Base-by-base conservation (phyloP, 164 flowering plant genomes). In the Umbellularia californica region DNA sequence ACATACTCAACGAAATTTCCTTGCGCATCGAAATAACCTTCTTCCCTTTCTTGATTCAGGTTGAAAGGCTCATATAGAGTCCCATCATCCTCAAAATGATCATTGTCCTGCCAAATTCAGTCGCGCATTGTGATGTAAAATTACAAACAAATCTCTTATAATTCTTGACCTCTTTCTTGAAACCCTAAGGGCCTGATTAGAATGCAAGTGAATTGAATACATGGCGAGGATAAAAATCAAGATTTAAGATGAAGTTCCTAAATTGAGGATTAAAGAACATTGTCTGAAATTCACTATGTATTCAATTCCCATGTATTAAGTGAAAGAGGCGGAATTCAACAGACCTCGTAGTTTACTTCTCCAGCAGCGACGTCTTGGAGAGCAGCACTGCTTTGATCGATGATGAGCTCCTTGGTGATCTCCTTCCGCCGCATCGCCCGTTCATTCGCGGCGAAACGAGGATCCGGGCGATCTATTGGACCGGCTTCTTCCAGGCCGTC, bases 1-100 rank as follows among this genome's bases (percentile, higher is more conserved):
- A 85, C 82, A 77, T 91, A 95, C 81, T 95, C 97, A 51, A 95
- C 95, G 76, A 84, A 92, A 81, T 95, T 95, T 30, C 97, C 97
- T 0, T 80, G 81, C 3, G 82, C 90, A 82, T 95, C 98, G 85
- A 95, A 93, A 77, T 87, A 95, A 3, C 99, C 99, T 79, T 93
- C 99, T 84, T 92, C 92, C 81, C 93, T 88, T 78, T 95, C 99
- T 82, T 87, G 82, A 30, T 89, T 72, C 73, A 95, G 86, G 81
- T 92, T 95, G 74, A 95, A 93, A 47, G 99, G 98, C 65, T 93
- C 99, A 50, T 93, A 78, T 47, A 79, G 82, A 69, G 92, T 85
- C 27, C 95, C 98, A 80, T 90, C 97, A 25, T 92, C 95, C 67
- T 68, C 84, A 74, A 92, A 88, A 65, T 79, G 79, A 55, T 86